Percentiles rank a stretch among this genome's conserved stretches.
These are phyloP conservation scores for Chalciporus piperatus DNA, from an alignment of 768 basidiomycete species.

Conservation along the genomic window DNA sequence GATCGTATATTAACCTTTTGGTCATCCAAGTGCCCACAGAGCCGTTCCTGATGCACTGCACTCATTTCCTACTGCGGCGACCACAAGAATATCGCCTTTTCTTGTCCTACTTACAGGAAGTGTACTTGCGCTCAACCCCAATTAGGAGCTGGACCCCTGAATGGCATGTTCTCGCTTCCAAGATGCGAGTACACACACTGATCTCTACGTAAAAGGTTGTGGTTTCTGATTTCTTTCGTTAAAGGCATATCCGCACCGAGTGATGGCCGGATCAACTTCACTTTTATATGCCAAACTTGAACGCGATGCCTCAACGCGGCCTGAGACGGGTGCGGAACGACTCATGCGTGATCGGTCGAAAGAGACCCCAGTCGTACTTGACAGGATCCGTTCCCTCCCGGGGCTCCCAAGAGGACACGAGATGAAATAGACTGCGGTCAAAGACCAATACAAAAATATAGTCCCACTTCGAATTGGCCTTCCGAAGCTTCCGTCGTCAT, in stretches of 20 bases:
- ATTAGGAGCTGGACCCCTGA: background rate
- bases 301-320: background rate
- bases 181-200: background rate
- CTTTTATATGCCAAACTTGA: background rate
- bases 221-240: background rate
- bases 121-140: background rate
- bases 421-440: no score
- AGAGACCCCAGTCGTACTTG: no score
- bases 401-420: background rate
- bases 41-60: background rate
- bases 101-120: background rate
- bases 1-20: constrained; percentile 4
- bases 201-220: constrained; percentile 8
- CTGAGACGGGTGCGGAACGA: background rate
- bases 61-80: background rate
- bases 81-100: background rate
- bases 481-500: background rate
- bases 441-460: background rate
- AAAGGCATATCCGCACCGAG: background rate
- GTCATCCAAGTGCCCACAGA: background rate
- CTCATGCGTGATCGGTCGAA: background rate
- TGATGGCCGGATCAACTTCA: constrained; percentile 4
- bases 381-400: background rate
- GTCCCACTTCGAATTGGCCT: background rate
- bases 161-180: background rate